Base-by-base conservation (phyloP, 2,329 filamentous ascomycete genomes). In the Mycosphaerella sp. region DNA sequence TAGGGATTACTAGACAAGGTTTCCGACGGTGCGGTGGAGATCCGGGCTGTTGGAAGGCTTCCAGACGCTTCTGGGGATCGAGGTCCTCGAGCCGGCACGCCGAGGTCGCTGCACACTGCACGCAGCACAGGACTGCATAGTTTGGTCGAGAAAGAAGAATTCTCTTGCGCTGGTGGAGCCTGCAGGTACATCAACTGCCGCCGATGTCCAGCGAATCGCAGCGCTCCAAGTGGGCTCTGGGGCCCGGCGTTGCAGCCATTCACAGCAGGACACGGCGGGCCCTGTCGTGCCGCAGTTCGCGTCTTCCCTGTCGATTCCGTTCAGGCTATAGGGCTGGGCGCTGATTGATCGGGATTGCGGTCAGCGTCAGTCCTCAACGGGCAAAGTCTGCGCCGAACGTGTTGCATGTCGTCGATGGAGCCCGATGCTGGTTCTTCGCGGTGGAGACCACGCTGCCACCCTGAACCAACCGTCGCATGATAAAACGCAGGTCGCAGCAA, bases 401-500 rank as follows among this genome's bases (percentile, higher is more conserved):
- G 50, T 58, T 54, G 49, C 56, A 50, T 40, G 44, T 34, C 44
- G 43, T 46, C 44, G 45, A 52, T 52, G 44, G 42, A 34, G 28
- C 44, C 43, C 48, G 44, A 48, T 49, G 30, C 36, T 41, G 43
- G 39, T 50, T 50, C 44, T 46, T 48, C 48, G 28, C 41, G 27
- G 50, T 53, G 47, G 52, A 44, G 46, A 41, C 21, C 21, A 13
- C 25, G 46, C 47, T 32, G 37, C 49, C 46, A 25, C 28, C 30
- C 21, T 21, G 21, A n/a, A n/a, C n/a, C n/a, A n/a, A 6, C 21
- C 21, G 21, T 6, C 21, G 21, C 5, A 25, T 30, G 46, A 48
- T 57, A 32, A 74, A 75, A 34, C 50, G 46, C 21, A 39, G 59
- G 72, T 71, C 16, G 70, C 70, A 10, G 54, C 73, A 49, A 52